Percentiles rank a stretch among this genome's conserved stretches.
phyloP scores from a whole-genome alignment of 768 basidiomycete genomes.

The Basidioascus undulatus region DNA sequence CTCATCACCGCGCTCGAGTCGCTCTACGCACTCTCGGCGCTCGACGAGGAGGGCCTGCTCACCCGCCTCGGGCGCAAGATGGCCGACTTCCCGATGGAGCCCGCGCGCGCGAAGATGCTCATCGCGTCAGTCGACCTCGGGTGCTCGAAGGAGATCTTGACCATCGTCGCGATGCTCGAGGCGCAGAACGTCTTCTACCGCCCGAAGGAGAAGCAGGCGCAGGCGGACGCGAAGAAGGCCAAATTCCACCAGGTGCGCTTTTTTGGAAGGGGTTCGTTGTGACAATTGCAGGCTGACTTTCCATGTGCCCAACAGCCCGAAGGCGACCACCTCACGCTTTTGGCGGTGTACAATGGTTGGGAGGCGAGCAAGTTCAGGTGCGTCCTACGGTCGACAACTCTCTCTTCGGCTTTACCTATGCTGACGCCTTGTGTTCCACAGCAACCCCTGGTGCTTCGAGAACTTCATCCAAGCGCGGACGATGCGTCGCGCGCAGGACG shows the following conservation, averaged over 20 bases:
- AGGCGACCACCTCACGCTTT: slow-evolving; percentile 74
- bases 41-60: slow-evolving; percentile 87
- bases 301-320: too few species aligned
- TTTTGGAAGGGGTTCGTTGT: too few species aligned
- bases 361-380: slow-evolving; percentile 72
- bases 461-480: slow-evolving; percentile 96
- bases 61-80: slow-evolving; percentile 91
- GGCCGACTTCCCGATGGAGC: slow-evolving; percentile 99
- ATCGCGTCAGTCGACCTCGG: slow-evolving; percentile 93
- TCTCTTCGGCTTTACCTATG: neutral
- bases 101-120: slow-evolving; percentile 85
- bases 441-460: slow-evolving; percentile 94
- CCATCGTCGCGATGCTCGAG: slow-evolving; percentile 90
- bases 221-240: slow-evolving; percentile 97
- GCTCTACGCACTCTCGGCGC: slow-evolving; percentile 77
- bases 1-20: slow-evolving; percentile 91
- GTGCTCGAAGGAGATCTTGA: slow-evolving; percentile 93
- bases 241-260: slow-evolving; percentile 98
- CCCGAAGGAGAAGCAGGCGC: slow-evolving; percentile 98
- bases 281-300: too few species aligned
- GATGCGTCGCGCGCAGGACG: slow-evolving; percentile 92
- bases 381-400: too few species aligned
- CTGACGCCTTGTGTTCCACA: neutral
- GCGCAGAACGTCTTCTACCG: slow-evolving; percentile 93
- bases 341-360: slow-evolving; percentile 98